Conservation (phyloP, 768 basidiomycete genomes). For the Mrakia hoshinonis region DNA sequence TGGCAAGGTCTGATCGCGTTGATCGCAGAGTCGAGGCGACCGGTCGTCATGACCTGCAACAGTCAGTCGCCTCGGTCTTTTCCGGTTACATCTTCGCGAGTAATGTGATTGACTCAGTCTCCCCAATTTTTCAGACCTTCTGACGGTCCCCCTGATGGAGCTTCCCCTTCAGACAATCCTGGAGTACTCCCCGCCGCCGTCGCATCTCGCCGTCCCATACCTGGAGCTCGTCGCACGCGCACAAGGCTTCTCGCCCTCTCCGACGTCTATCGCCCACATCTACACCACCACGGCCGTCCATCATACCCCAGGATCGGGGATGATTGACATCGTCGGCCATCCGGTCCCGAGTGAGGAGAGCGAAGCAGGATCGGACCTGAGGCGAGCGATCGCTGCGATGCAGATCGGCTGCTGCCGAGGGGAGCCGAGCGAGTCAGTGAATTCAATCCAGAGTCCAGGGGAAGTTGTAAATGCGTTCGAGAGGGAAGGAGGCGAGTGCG, state of each 20-base stretch:
- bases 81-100: background rate
- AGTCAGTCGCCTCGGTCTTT: constrained; percentile 48
- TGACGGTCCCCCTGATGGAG: constrained; percentile 57
- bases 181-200: constrained; percentile 54
- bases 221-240: constrained; percentile 55
- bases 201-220: constrained; percentile 55
- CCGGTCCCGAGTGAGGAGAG: constrained; percentile 40
- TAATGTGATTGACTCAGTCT: constrained; percentile 37
- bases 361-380: constrained; percentile 49
- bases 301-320: constrained; percentile 9
- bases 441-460: background rate
- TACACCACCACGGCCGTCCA: constrained; percentile 34
- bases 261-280: constrained; percentile 39
- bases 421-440: background rate
- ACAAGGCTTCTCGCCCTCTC: constrained; percentile 48
- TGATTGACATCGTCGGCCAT: constrained; percentile 2
- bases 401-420: constrained; percentile 44
- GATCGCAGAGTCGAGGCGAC: constrained; percentile 72
- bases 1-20: constrained; percentile 74
- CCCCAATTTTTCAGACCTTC: constrained; percentile 8
- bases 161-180: constrained; percentile 70
- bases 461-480: background rate
- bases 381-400: constrained; percentile 55
- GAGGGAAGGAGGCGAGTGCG: constrained; percentile 27
- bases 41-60: constrained; percentile 90